Base-by-base conservation (phyloP, 345 rosid species). In the Pugionium cornutum region DNA sequence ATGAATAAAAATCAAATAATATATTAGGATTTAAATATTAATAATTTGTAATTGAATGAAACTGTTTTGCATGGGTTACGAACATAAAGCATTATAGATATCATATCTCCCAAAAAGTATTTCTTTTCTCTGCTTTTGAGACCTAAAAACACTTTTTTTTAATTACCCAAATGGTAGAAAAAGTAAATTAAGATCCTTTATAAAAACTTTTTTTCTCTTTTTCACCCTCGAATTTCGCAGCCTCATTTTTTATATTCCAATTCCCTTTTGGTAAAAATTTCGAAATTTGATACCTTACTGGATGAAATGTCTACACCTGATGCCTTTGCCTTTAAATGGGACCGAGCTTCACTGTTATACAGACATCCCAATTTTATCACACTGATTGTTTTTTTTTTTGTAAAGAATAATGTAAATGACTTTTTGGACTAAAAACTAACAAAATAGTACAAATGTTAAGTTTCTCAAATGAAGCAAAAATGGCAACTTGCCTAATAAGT, bases 271-370 rank as follows among this genome's bases (percentile, higher is more conserved):
- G 51, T 49, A 27, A 37, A 41, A 42, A 8, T 51, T 41, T 43
- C 36, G 32, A 45, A 59, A n/a, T 52, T 25, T 44, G 62, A 44
- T 73, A 73, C 76, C 76, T 73, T 66, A 53, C 59, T 73, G 44
- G 67, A 73, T 66, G 72, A 59, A 36, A 59, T 66, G 72, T 59
- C 62, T 46, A 66, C 27, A 64, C 37, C 45, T 73, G 76, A 58
- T 72, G 76, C 72, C 45, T 66, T 66, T 73, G 43, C 54, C 67
- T 66, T 58, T 36, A 59, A 50, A 30, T 58, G 56, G 45, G 66
- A 58, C 57, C 62, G 67, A 66, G 67, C 55, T 66, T 73, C 76
- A 43, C 76, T 73, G 76, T 73, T 64, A 50, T 50, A 34, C 54
- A 72, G 6, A 33, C 32, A 69, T 47, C n/a, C 30, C 61, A 62